Conservation (phyloP, 352 stramenopile species). For the Pythium monospermum region DNA sequence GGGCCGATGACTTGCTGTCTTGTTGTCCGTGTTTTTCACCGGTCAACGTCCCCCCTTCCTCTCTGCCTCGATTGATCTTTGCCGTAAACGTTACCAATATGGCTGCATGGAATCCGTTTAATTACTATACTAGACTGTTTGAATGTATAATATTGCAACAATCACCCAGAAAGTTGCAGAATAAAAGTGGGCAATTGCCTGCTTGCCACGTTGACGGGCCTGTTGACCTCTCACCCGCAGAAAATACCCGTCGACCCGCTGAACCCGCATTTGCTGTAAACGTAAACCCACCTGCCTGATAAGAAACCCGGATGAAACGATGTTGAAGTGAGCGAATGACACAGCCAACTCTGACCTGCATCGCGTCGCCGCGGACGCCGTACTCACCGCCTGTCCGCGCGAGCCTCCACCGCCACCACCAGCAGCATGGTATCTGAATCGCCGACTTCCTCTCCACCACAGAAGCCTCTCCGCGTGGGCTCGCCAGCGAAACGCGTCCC, state of each 20-base stretch:
- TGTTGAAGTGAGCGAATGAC: neutral
- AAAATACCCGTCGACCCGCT: too few relatives aligned
- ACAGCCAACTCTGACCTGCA: neutral
- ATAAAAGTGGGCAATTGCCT: constrained; percentile 12
- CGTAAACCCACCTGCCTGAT: neutral
- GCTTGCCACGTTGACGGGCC: constrained; percentile 23
- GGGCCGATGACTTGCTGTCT: neutral
- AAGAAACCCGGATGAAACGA: neutral
- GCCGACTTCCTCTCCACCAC: too few relatives aligned
- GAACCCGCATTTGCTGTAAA: too few relatives aligned
- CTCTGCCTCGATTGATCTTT: neutral
- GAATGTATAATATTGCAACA: neutral
- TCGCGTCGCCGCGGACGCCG: too few relatives aligned
- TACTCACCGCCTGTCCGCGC: too few relatives aligned
- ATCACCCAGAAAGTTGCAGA: neutral
- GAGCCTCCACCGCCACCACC: too few relatives aligned
- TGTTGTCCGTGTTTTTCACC: neutral
- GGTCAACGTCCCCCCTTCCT: neutral
- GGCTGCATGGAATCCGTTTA: neutral
- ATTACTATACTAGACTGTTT: constrained; percentile 2
- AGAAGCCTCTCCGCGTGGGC: neutral
- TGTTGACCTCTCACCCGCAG: too few relatives aligned
- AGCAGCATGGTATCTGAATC: too few relatives aligned
- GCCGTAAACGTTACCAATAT: neutral
- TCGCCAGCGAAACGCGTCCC: neutral